Conservation (phyloP, 495 filamentous ascomycete genomes). For the Aspergillus cavernicola region DNA sequence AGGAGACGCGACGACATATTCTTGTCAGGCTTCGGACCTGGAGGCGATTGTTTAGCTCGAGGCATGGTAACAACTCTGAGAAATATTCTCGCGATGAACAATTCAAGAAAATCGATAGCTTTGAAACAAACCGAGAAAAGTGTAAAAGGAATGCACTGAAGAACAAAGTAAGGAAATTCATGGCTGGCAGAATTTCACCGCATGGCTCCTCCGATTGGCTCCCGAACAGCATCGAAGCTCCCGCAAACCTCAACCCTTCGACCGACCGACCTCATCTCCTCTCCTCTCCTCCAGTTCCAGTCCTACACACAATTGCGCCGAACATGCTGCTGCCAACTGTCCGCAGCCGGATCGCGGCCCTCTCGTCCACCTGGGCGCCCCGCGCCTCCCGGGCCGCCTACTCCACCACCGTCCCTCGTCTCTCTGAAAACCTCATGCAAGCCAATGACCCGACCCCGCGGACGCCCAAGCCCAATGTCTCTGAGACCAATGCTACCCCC, state of each 20-base stretch:
- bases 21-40: slow-evolving; percentile 52
- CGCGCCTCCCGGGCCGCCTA: slow-evolving; percentile 39
- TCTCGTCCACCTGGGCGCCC: slow-evolving; percentile 36
- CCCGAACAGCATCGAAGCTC: slow-evolving; percentile 16
- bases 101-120: no score
- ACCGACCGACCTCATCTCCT: slow-evolving; percentile 20
- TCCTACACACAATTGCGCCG: slow-evolving; percentile 8
- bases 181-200: slow-evolving; percentile 23
- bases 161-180: slow-evolving; percentile 11
- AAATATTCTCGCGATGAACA: not conserved
- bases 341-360: slow-evolving; percentile 44
- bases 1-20: slow-evolving; percentile 84
- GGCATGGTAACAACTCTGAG: slow-evolving; percentile 29
- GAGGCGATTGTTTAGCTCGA: slow-evolving; percentile 13
- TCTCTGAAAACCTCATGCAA: slow-evolving; percentile 48
- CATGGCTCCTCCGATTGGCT: slow-evolving; percentile 24
- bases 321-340: slow-evolving; percentile 41
- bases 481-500: slow-evolving; percentile 58
- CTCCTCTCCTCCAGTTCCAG: slow-evolving; percentile 24
- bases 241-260: slow-evolving; percentile 26
- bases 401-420: slow-evolving; percentile 46
- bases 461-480: slow-evolving; percentile 47
- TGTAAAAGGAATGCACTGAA: not conserved
- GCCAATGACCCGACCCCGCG: slow-evolving; percentile 54
- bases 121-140: no score